These are phyloP conservation scores for Solanum sitiens DNA, from an alignment of 257 asterid species.

Conservation along the genomic window DNA sequence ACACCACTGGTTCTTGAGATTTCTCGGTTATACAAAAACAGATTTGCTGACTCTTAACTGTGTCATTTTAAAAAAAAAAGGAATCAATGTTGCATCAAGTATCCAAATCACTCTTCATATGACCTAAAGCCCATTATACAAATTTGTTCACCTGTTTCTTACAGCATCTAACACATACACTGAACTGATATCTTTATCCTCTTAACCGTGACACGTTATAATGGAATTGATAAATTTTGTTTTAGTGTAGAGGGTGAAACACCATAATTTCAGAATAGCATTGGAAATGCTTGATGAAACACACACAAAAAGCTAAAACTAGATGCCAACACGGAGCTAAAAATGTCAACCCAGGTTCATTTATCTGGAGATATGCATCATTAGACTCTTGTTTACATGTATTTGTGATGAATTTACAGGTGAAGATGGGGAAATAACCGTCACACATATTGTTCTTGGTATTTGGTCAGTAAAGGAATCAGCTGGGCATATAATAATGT, in stretches of 20 bases:
- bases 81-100: background rate
- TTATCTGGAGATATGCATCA: background rate
- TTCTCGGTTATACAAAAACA: background rate
- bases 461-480: constrained; percentile 72
- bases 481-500: constrained; percentile 67
- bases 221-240: background rate
- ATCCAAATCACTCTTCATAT: background rate
- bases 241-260: background rate
- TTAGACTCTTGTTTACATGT: background rate
- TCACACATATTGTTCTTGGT: constrained; percentile 64
- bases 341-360: background rate
- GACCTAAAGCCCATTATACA: background rate
- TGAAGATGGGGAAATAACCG: constrained; percentile 73
- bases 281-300: background rate
- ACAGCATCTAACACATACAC: background rate
- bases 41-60: background rate
- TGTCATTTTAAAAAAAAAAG: background rate
- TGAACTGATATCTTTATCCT: background rate
- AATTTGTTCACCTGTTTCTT: background rate
- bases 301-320: background rate
- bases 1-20: background rate
- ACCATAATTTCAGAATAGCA: background rate
- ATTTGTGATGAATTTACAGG: constrained; percentile 31
- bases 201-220: background rate
- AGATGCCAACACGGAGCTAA: background rate